A percentile compares a stretch with the other conserved stretches of the same genome.
phyloP scores from a whole-genome alignment of 805 yeast species.

The Metschnikowia orientalis region DNA sequence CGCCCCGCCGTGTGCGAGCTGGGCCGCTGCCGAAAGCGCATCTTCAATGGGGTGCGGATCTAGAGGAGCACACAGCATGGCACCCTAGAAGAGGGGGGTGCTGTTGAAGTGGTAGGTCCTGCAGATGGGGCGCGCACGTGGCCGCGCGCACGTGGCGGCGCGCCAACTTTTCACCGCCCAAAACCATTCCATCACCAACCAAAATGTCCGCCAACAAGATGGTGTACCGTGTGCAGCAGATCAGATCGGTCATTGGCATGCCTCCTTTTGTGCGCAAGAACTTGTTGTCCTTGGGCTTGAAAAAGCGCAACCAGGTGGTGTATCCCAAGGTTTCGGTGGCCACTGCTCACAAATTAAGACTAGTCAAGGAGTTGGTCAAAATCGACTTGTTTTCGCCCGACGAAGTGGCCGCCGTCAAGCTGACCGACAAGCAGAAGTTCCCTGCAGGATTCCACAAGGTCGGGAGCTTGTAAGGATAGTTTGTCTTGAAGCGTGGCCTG shows the following conservation, averaged over 20 bases:
- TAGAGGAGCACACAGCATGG: background rate
- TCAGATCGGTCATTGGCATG: conserved; percentile 80
- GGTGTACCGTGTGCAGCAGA: conserved; percentile 61
- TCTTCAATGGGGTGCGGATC: background rate
- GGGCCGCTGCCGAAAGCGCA: background rate
- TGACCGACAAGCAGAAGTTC: conserved; percentile 12
- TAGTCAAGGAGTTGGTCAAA: conserved; percentile 79
- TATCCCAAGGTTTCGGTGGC: conserved; percentile 72
- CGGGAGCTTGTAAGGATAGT: conserved; percentile 15
- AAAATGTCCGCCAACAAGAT: conserved; percentile 12
- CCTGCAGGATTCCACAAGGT: conserved; percentile 16
- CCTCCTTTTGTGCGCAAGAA: conserved; percentile 65
- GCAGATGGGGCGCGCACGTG: background rate
- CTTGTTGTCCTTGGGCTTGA: conserved; percentile 68
- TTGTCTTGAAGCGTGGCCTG: too few relatives aligned
- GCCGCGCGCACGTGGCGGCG: background rate
- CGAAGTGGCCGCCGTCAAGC: conserved; percentile 5
- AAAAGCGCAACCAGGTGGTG: conserved; percentile 64
- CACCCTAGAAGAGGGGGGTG: conserved; percentile 1
- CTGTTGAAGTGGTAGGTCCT: background rate
- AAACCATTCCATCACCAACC: background rate
- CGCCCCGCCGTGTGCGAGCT: background rate
- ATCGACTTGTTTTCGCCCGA: conserved; percentile 63
- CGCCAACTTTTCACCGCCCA: conserved; percentile 2
- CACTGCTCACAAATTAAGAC: conserved; percentile 78